Conservation (phyloP, 805 yeast genomes). For the Wickerhamomyces bisporus region DNA sequence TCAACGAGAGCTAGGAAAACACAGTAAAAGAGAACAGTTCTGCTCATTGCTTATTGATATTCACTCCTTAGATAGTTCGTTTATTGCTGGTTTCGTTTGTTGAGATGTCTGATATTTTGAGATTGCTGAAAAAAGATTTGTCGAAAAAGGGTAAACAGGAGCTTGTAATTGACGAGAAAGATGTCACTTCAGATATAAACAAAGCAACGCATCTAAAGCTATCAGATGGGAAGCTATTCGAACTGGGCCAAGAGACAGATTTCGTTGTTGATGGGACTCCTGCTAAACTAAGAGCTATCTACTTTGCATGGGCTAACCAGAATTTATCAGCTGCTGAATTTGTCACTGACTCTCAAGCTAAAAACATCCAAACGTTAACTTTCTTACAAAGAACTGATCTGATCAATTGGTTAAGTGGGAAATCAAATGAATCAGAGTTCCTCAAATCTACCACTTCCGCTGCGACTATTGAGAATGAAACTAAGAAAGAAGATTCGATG, state of each 20-base stretch:
- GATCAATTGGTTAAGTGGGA: constrained; percentile 74
- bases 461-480: constrained; percentile 4
- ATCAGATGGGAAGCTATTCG: constrained; percentile 19
- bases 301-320: constrained; percentile 73
- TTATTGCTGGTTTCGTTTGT: too few species aligned
- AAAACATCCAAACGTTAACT: constrained; percentile 63
- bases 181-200: constrained; percentile 31
- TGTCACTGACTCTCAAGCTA: constrained; percentile 61
- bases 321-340: constrained; percentile 79
- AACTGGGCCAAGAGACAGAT: constrained; percentile 45
- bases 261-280: constrained; percentile 47
- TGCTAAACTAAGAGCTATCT: constrained; percentile 53
- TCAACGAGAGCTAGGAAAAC: too few species aligned
- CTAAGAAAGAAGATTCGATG: neutral
- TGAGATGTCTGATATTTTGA: constrained; percentile 11
- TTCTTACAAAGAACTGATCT: constrained; percentile 84
- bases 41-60: too few species aligned
- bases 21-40: too few species aligned
- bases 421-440: constrained; percentile 53
- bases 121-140: constrained; percentile 25
- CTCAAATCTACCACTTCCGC: constrained; percentile 25
- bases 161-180: constrained; percentile 20
- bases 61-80: too few species aligned
- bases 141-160: constrained; percentile 18
- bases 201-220: constrained; percentile 29